Evolutionary conservation across 208 protist species (phyloP), one percentile per base, ranked within the genome.

Genomic region (Leishmania guyanensis): DNA sequence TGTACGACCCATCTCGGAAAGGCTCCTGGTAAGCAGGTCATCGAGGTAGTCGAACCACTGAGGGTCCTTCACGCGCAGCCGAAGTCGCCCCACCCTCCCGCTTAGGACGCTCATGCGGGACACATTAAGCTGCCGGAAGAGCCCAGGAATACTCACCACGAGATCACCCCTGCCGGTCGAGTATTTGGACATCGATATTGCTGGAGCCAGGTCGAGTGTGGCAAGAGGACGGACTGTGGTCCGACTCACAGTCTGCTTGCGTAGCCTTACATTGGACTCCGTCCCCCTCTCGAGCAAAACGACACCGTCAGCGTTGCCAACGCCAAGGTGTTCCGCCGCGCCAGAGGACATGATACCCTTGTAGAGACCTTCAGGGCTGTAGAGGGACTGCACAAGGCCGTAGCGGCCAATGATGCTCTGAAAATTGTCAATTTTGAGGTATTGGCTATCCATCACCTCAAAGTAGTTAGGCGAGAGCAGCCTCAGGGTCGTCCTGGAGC

Each of bases 381-480:
- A 96, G 22, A 93, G 79, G 17, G 90, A 70, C 29, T 79, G 87
- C 33, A 75, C 14, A 53, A 96, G 77, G 10, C 82, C 81, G 77
- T 91, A 93, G 73, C 74, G 75, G 70, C 77, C 43, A 69, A 83
- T 85, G 48, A 77, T 29, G 26, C 51, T 17, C 10, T 75, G 70
- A 68, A 58, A 62, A 36, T 76, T 70, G 70, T 83, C 56, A 1
- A 93, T 85, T 0, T 51, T 36, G 36, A 96, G 75, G 79, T 86
- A 94, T 8, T 77, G 22, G 1, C 70, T 78, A 48, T 87, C 70
- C 10, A 90, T 20, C 20, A 90, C 90, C n/a, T 94, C 89, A 69
- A 89, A 94, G 76, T 88, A 96, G 79, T 91, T 91, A 3, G 92
- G 90, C 43, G 92, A 78, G 12, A 96, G 51, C 0, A 82, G 62